These are phyloP conservation scores for Aureobasidium namibiae DNA, from an alignment of 2,329 filamentous ascomycete genomes.

Conservation along the genomic window DNA sequence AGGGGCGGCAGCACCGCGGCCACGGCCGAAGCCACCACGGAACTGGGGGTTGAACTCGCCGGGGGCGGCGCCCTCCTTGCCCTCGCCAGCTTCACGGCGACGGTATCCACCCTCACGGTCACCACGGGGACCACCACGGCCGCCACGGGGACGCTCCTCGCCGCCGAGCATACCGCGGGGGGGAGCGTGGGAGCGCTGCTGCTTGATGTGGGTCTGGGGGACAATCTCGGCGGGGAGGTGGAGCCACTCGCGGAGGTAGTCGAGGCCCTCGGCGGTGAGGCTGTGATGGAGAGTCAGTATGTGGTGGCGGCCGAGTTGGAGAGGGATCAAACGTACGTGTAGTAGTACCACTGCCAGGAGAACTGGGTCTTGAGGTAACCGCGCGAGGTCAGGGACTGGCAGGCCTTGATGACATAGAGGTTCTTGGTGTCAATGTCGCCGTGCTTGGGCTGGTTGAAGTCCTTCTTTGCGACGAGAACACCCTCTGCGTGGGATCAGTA, in stretches of 20 bases:
- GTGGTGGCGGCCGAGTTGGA: not conserved
- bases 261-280: slow-evolving; percentile 97
- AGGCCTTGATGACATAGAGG: slow-evolving; percentile 74
- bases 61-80: slow-evolving; percentile 87
- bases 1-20: slow-evolving; percentile 64
- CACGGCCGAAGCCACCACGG: slow-evolving; percentile 54
- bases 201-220: slow-evolving; percentile 99
- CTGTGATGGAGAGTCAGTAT: slow-evolving; percentile 27
- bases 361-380: slow-evolving; percentile 99
- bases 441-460: slow-evolving; percentile 98
- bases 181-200: slow-evolving; percentile 96
- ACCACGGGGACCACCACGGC: slow-evolving; percentile 68
- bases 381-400: slow-evolving; percentile 95
- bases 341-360: slow-evolving; percentile 99
- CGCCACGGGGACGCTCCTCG: slow-evolving; percentile 68
- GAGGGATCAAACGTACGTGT: slow-evolving; percentile 36
- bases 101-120: slow-evolving; percentile 72
- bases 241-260: slow-evolving; percentile 99
- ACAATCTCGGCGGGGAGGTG: slow-evolving; percentile 99
- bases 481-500: slow-evolving; percentile 44
- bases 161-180: slow-evolving; percentile 96
- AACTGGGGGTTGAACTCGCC: slow-evolving; percentile 89
- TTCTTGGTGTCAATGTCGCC: slow-evolving; percentile 99
- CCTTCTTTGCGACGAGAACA: slow-evolving; percentile 95
- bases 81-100: slow-evolving; percentile 57